These are phyloP conservation scores for Bolboschoenoplectus hybrid DNA, from an alignment of 202 grass and related monocot species.

Conservation along the genomic window DNA sequence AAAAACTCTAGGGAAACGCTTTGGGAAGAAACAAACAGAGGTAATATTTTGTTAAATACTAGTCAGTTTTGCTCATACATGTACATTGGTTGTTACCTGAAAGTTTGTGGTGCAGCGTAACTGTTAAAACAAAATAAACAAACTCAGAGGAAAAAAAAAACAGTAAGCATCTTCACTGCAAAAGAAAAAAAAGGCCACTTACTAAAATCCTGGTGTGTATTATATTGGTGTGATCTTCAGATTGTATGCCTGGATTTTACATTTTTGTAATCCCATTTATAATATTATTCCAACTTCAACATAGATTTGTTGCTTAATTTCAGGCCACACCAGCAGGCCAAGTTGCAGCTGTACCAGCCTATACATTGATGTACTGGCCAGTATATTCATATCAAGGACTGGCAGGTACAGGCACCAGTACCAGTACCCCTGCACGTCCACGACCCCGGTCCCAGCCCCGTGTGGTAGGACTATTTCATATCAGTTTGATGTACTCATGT, in stretches of 20 bases:
- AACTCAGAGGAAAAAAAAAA: background rate
- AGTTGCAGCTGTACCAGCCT: conserved; percentile 39
- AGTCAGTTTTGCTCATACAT: background rate
- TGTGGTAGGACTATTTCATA: conserved; percentile 25
- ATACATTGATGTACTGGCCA: conserved; percentile 41
- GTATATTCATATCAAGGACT: conserved; percentile 41
- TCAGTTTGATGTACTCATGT: conserved; percentile 1
- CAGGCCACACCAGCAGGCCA: conserved; percentile 14
- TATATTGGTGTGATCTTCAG: background rate
- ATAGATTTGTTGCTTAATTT: conserved; percentile 8
- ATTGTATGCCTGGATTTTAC: background rate
- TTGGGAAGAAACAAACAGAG: conserved; percentile 30
- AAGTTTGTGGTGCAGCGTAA: background rate
- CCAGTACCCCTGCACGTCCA: conserved; percentile 5
- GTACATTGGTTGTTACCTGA: background rate
- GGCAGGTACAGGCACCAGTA: conserved; percentile 23
- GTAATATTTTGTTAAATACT: conserved; percentile 19
- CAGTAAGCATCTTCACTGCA: background rate
- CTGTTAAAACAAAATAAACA: background rate
- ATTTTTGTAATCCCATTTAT: background rate
- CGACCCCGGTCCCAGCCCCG: conserved; percentile 22
- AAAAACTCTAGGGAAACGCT: conserved; percentile 26
- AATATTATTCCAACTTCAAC: background rate
- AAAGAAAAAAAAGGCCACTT: background rate
- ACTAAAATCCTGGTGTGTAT: background rate